A percentile compares a stretch with the other conserved stretches of the same genome.
Evolutionary conservation across 1,284 basidiomycete species (phyloP).

Genomic region (Ceratobasidium theobromae): DNA sequence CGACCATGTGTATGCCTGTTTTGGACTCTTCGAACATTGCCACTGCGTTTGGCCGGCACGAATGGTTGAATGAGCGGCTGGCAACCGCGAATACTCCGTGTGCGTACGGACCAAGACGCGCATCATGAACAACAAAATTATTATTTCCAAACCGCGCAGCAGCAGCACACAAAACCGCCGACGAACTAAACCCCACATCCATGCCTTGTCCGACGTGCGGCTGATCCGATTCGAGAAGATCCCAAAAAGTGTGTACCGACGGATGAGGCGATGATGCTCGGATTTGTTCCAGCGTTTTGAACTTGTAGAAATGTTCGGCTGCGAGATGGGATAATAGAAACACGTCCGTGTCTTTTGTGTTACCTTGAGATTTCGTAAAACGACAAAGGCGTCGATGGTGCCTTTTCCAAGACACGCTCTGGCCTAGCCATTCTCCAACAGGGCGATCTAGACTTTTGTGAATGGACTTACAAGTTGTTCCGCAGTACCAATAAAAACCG

Average conservation of each 20-base stretch:
- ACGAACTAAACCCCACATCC: conserved; percentile 2
- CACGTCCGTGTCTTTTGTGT: conserved; percentile 58
- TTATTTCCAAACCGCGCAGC: conserved; percentile 68
- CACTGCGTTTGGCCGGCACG: conserved; percentile 70
- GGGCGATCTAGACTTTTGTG: background rate
- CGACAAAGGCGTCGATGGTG: conserved; percentile 69
- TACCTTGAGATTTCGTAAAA: conserved; percentile 52
- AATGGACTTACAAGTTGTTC: conserved; percentile 53
- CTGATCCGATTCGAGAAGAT: background rate
- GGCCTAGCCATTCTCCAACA: conserved; percentile 51
- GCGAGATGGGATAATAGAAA: conserved; percentile 63
- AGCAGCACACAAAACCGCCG: conserved; percentile 52
- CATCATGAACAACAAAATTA: conserved; percentile 67
- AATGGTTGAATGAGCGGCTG: conserved; percentile 75
- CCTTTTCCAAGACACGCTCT: conserved; percentile 61
- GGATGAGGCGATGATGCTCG: conserved; percentile 44
- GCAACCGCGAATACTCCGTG: conserved; percentile 72
- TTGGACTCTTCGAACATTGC: conserved; percentile 55
- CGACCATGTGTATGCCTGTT: conserved; percentile 55
- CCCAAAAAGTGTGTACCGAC: conserved; percentile 38
- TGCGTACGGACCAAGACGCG: conserved; percentile 62
- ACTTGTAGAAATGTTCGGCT: conserved; percentile 45
- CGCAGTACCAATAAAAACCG: conserved; percentile 70
- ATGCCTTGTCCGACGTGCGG: background rate
- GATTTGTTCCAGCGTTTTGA: conserved; percentile 14